These are phyloP conservation scores for Balansia obtecta DNA, from an alignment of 2,329 filamentous ascomycete species.

Conservation along the genomic window DNA sequence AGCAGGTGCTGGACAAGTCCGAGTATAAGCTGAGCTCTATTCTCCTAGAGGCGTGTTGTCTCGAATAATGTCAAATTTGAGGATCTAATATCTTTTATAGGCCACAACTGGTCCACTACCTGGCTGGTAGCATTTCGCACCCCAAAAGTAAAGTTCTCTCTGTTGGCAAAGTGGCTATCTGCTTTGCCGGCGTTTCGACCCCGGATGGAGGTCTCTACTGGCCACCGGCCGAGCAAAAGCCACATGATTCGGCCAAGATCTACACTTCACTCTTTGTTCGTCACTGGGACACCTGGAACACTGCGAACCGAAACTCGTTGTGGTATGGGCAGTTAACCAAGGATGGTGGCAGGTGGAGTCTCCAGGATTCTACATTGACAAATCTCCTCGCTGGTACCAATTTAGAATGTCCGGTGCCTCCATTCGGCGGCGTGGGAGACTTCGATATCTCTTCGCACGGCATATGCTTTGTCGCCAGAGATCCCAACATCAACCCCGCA, in stretches of 20 bases:
- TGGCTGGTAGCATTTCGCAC: slow-evolving; percentile 44
- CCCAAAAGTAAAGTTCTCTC: slow-evolving; percentile 43
- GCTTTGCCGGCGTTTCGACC: slow-evolving; percentile 51
- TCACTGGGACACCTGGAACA: slow-evolving; percentile 72
- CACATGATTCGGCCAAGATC: slow-evolving; percentile 51
- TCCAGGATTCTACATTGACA: slow-evolving; percentile 34
- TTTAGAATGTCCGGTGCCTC: slow-evolving; percentile 56
- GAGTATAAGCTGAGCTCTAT: slow-evolving; percentile 18
- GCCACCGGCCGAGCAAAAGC: slow-evolving; percentile 44
- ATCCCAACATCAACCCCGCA: slow-evolving; percentile 57
- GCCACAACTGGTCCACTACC: slow-evolving; percentile 32
- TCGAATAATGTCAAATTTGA: background rate
- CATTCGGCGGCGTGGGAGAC: slow-evolving; percentile 69
- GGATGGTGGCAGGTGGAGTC: slow-evolving; percentile 25
- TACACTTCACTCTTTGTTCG: slow-evolving; percentile 68
- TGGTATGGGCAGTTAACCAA: slow-evolving; percentile 55
- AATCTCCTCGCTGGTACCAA: slow-evolving; percentile 51
- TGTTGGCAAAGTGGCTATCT: slow-evolving; percentile 38
- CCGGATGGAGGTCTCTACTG: slow-evolving; percentile 60
- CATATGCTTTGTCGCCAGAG: slow-evolving; percentile 63
- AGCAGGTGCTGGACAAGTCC: slow-evolving; percentile 20
- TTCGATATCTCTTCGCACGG: slow-evolving; percentile 60
- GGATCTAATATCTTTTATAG: slow-evolving; percentile 12
- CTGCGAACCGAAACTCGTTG: slow-evolving; percentile 55
- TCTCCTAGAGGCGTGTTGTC: background rate